Evolutionary conservation across 2,329 filamentous ascomycete genomes (phyloP), one percentile per base, ranked within the genome.

Genomic region (Acarospora socialis): DNA sequence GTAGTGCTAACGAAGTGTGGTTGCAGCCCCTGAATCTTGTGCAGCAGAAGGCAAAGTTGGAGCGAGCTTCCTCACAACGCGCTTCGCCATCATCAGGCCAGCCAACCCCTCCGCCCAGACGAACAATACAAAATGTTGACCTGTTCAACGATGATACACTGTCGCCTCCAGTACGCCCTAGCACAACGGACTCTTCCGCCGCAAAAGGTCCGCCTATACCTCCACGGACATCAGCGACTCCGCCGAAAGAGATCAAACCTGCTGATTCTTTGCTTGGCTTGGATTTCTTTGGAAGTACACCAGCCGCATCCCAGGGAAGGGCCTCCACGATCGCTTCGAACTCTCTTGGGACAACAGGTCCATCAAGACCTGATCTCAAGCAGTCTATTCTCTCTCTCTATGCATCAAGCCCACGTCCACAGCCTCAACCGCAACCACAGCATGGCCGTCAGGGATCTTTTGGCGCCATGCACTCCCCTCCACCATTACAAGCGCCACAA

Each of bases 381-480:
- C 87, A 94, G 56, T 95, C 87, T 2, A 98, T 98, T 38, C 61
- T 98, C 29, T 98, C 90, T 5, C 68, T 98, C 10, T 98, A 98
- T 52, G 83, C 86, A 7, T 80, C 82, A 5, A 73, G 73, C 4
- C 80, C 84, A 2, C 80, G 83, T 49, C 74, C 81, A n/a, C 78
- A 81, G 45, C 64, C 72, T 34, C 60, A 59, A 34, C 50, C 60
- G 21, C 52, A 56, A 14, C 52, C 57, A 14, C 59, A 64, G 18
- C 75, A 79, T 50, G 61, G 63, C 21, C 65, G 69, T 8, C 66
- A 67, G 22, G 64, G 67, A 17, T 75, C 76, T 0, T 81, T 86
- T 46, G 73, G 78, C 12, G 70, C 71, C 31, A 68, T 82, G 61
- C 60, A 65, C 32, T 72, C 77, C 3, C 70, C 77, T 14, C 54